phyloP scores from a whole-genome alignment of 2,329 filamentous ascomycete species.

The Aotearoamyces nothofagi region DNA sequence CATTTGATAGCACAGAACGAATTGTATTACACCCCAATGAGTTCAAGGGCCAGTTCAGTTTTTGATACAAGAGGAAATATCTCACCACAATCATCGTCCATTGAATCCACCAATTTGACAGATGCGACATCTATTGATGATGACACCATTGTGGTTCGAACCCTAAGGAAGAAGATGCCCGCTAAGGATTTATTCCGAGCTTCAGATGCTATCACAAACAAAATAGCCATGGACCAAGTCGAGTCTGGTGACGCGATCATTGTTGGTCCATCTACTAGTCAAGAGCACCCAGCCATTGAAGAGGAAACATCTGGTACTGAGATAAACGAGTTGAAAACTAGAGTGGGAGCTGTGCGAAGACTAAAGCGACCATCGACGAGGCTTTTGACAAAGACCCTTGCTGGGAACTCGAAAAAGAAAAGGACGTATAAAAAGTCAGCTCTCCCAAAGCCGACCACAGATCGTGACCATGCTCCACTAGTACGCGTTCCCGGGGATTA shows the following conservation, averaged over 20 bases:
- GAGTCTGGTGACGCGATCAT: conserved; percentile 10
- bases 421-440: conserved; percentile 9
- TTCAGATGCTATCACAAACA: conserved; percentile 3
- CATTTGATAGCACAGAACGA: background rate
- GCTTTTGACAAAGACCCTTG: conserved; percentile 7
- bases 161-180: too few relatives aligned
- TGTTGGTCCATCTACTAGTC: conserved; percentile 9
- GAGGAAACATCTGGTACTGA: conserved; percentile 4
- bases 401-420: conserved; percentile 6
- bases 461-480: conserved; percentile 12
- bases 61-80: conserved; percentile 5
- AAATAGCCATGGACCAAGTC: conserved; percentile 7
- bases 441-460: conserved; percentile 7
- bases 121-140: conserved; percentile 21
- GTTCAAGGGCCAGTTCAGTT: conserved; percentile 3
- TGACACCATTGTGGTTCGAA: conserved; percentile 17
- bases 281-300: conserved; percentile 11
- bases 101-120: conserved; percentile 12
- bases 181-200: too few relatives aligned
- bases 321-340: background rate
- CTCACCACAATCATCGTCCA: conserved; percentile 6
- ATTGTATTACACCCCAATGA: conserved; percentile 2
- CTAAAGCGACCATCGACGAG: conserved; percentile 3
- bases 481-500: conserved; percentile 61
- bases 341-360: conserved; percentile 1